These are phyloP conservation scores for Collybiopsis confluens DNA, from an alignment of 768 basidiomycete genomes.

Conservation along the genomic window DNA sequence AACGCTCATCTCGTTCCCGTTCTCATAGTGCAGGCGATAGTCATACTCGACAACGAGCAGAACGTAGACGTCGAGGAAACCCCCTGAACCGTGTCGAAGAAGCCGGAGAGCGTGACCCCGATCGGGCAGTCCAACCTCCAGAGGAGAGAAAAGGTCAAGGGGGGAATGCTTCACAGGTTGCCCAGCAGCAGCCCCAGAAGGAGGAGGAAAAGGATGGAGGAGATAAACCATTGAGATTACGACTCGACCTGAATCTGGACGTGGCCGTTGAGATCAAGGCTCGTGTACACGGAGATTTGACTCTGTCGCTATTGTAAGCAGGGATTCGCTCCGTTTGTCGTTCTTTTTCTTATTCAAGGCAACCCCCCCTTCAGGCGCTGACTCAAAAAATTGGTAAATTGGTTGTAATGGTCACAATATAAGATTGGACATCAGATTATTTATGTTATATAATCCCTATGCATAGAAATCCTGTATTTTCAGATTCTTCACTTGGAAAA, in stretches of 20 bases:
- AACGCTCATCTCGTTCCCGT: neutral
- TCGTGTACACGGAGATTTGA: conserved; percentile 13
- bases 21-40: neutral
- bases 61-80: neutral
- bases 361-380: neutral
- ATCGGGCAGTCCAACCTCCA: neutral
- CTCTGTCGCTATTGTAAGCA: conserved; percentile 13
- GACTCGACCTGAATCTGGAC: conserved; percentile 13
- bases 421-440: too few relatives aligned
- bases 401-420: too few relatives aligned
- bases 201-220: conserved; percentile 1
- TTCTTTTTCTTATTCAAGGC: neutral
- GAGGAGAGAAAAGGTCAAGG: neutral
- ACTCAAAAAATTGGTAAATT: too few relatives aligned
- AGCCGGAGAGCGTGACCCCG: neutral
- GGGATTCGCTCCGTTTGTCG: neutral
- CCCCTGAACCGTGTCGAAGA: too few relatives aligned
- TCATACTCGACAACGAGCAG: neutral
- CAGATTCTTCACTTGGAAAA: conserved; percentile 14
- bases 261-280: conserved; percentile 13
- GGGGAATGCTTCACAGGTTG: neutral
- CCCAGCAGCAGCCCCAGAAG: neutral
- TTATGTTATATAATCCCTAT: too few relatives aligned
- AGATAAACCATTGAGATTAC: conserved; percentile 12
- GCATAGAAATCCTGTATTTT: conserved; percentile 13